These are phyloP conservation scores for Nannochloropsis salina DNA, from an alignment of 108 stramenopile species.

Conservation along the genomic window DNA sequence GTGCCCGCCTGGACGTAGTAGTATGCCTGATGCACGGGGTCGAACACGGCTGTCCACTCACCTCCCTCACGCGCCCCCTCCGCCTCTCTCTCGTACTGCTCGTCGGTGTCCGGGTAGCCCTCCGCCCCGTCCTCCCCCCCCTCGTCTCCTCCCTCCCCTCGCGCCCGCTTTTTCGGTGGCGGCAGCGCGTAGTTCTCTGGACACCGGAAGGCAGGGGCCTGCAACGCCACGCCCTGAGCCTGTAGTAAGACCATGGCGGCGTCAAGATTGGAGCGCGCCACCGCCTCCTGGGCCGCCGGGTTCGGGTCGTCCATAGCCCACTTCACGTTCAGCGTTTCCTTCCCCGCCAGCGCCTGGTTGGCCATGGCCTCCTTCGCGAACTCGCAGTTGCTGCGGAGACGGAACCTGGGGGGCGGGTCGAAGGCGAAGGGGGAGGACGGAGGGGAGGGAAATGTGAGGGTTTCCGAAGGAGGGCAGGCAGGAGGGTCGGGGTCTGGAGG, in stretches of 20 bases:
- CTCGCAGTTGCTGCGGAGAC: conserved; percentile 35
- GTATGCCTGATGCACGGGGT: conserved; percentile 52
- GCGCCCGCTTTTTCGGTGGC: background rate
- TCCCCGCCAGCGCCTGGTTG: conserved; percentile 43
- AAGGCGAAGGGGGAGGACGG: conserved; percentile 24
- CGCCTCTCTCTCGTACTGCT: conserved; percentile 22
- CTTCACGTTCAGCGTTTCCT: conserved; percentile 46
- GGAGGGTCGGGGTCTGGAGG: no score
- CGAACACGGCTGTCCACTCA: conserved; percentile 60
- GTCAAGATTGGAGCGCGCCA: conserved; percentile 49
- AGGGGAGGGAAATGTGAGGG: no score
- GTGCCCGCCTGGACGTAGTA: conserved; percentile 60
- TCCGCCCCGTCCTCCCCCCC: background rate
- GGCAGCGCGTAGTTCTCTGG: conserved; percentile 26
- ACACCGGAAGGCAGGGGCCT: background rate
- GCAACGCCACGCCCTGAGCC: conserved; percentile 31
- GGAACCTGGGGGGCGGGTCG: conserved; percentile 49
- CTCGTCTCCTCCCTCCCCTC: background rate
- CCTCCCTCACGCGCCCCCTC: background rate
- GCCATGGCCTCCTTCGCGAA: conserved; percentile 55
- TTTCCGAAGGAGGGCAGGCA: no score
- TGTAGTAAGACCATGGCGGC: conserved; percentile 36
- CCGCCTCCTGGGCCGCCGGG: conserved; percentile 54
- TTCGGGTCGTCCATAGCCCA: conserved; percentile 58
- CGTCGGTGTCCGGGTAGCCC: conserved; percentile 37